Base-by-base conservation (phyloP, 2,329 filamentous ascomycete species). In the Orbilia ellipsospora region DNA sequence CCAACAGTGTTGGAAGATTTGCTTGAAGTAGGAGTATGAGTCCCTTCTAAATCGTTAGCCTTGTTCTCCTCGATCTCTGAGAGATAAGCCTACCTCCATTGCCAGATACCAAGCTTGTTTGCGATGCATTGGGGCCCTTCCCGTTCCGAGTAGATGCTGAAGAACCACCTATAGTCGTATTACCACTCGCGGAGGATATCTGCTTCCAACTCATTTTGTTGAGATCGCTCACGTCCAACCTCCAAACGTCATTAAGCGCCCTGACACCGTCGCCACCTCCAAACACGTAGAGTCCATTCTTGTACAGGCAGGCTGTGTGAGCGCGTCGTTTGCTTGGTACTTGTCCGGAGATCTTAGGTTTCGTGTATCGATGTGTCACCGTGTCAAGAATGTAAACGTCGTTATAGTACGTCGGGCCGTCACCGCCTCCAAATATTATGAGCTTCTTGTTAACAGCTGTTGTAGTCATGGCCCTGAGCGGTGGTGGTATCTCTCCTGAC, bases 301-400 rank as follows among this genome's bases (percentile, higher is more conserved):
- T 89, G 82, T 91, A 90, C 18, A 91, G 82, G 78, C 89, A 91
- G n/a, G 89, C 89, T 2, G 89, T 91, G 80, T 91, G 89, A 2
- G 89, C 89, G 60, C 89, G 84, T 20, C 89, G 85, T 78, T 88
- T 87, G 68, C 87, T 89, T 0, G 89, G 89, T 23, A 84, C 81
- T 77, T 89, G 88, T 36, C 88, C 87, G 52, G 78, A 79, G 62
- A 90, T 87, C 50, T 85, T 85, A 50, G 89, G 89, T 75, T 86
- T 87, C 48, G 86, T 86, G 88, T 89, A 91, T 18, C 88, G 86
- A 80, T 89, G 90, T 80, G 88, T 91, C 75, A 89, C 84, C 20
- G 89, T 91, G 80, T 91, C 89, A n/a, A 91, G 84, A 54, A 91
- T 88, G 80, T 90, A 90, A 18, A 91, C 87, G 78, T 91, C 88